Conservation (phyloP, 495 filamentous ascomycete species). For the Physcia stellaris region DNA sequence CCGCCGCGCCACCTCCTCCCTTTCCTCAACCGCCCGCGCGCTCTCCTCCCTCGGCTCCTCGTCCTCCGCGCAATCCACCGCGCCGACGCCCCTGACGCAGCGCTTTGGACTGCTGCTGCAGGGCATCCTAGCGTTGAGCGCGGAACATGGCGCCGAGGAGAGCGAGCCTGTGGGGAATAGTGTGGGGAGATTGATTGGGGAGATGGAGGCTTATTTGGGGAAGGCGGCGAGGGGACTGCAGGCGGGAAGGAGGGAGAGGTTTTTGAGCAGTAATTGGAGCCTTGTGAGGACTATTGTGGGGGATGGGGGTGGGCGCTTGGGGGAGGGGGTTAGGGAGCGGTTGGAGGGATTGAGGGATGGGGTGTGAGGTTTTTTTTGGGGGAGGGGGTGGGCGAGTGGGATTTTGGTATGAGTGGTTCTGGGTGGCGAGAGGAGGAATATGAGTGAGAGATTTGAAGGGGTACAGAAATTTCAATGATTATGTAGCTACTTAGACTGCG, state of each 20-base stretch:
- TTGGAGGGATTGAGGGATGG: constrained; percentile 13
- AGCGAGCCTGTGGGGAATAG: constrained; percentile 83
- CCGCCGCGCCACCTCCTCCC: constrained; percentile 33
- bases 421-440: no score
- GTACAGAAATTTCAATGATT: no score
- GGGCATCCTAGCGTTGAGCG: constrained; percentile 66
- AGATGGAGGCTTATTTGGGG: constrained; percentile 64
- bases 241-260: constrained; percentile 66
- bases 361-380: constrained; percentile 5
- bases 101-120: constrained; percentile 83
- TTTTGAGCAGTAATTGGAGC: constrained; percentile 88
- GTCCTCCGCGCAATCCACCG: constrained; percentile 52
- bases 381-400: neutral
- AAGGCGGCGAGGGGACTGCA: constrained; percentile 58
- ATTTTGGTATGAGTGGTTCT: no score
- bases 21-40: constrained; percentile 33
- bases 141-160: constrained; percentile 67
- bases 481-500: no score
- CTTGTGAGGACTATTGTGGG: constrained; percentile 76
- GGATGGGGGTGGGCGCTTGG: constrained; percentile 13
- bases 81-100: constrained; percentile 84
- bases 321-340: constrained; percentile 11
- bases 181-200: constrained; percentile 56
- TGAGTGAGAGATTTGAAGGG: no score
- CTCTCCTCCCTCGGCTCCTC: constrained; percentile 41